Conservation (phyloP, 2,329 filamentous ascomycete genomes). For the Diaporthe citri region DNA sequence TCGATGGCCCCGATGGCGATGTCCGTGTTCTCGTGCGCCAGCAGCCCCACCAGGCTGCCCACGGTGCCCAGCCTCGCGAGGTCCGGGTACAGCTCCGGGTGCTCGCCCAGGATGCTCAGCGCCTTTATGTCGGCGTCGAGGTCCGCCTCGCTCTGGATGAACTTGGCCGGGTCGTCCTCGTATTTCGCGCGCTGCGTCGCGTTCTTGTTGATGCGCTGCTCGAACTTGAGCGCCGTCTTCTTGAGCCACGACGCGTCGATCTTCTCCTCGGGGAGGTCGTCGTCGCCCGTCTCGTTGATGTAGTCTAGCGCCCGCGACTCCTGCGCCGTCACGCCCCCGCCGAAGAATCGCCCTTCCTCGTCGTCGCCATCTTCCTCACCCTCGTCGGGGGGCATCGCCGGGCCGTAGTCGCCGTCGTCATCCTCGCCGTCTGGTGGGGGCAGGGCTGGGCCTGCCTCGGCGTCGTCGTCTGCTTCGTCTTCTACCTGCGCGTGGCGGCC, state of each 20-base stretch:
- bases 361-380: slow-evolving; percentile 72
- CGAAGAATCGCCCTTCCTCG: slow-evolving; percentile 96
- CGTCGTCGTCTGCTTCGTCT: slow-evolving; percentile 57
- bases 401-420: slow-evolving; percentile 63
- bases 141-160: slow-evolving; percentile 89
- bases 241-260: slow-evolving; percentile 88
- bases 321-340: slow-evolving; percentile 85
- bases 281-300: slow-evolving; percentile 74
- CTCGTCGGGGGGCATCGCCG: slow-evolving; percentile 57
- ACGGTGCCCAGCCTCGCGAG: slow-evolving; percentile 82
- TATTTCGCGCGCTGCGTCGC: slow-evolving; percentile 88
- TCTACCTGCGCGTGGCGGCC: slow-evolving; percentile 61
- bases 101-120: slow-evolving; percentile 87
- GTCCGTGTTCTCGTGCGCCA: slow-evolving; percentile 97
- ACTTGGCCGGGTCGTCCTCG: slow-evolving; percentile 83
- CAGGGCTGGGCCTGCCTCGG: slow-evolving; percentile 64
- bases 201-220: slow-evolving; percentile 92
- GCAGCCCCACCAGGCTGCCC: slow-evolving; percentile 79
- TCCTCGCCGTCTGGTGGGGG: slow-evolving; percentile 62
- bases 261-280: slow-evolving; percentile 70
- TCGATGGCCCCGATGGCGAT: slow-evolving; percentile 93
- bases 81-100: slow-evolving; percentile 84
- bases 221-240: slow-evolving; percentile 84
- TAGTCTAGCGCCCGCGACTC: slow-evolving; percentile 90
- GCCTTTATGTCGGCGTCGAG: slow-evolving; percentile 89